These are phyloP conservation scores for Crithidia bombi DNA, from an alignment of 208 protist species.

Conservation along the genomic window DNA sequence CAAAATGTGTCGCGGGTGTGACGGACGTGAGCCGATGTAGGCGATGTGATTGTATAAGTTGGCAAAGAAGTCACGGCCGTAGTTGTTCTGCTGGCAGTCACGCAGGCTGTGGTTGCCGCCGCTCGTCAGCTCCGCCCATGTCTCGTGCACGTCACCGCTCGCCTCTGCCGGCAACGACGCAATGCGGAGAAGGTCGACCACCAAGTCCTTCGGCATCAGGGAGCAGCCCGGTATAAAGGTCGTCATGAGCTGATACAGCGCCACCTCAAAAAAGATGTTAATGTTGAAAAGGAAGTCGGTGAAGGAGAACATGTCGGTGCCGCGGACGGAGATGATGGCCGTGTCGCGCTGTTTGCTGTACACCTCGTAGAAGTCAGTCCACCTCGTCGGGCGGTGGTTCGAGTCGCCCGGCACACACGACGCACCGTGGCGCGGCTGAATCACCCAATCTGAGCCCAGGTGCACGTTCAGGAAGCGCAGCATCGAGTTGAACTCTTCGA, in stretches of 20 bases:
- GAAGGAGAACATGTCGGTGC: slow-evolving; percentile 78
- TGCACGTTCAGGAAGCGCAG: slow-evolving; percentile 70
- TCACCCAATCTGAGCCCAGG: slow-evolving; percentile 66
- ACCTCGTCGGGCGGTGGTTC: slow-evolving; percentile 55
- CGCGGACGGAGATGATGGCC: slow-evolving; percentile 71
- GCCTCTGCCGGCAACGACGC: slow-evolving; percentile 49
- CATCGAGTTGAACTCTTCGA: slow-evolving; percentile 59
- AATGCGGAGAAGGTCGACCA: slow-evolving; percentile 60
- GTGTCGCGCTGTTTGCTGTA: slow-evolving; percentile 63
- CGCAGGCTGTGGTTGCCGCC: slow-evolving; percentile 52
- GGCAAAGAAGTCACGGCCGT: slow-evolving; percentile 74
- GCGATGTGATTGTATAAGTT: slow-evolving; percentile 78
- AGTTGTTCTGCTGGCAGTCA: slow-evolving; percentile 79
- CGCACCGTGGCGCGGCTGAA: slow-evolving; percentile 55
- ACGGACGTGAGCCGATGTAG: slow-evolving; percentile 45
- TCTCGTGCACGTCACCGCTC: slow-evolving; percentile 21
- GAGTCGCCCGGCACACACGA: slow-evolving; percentile 55
- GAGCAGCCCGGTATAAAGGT: slow-evolving; percentile 60
- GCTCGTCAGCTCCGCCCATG: slow-evolving; percentile 19
- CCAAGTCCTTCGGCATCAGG: slow-evolving; percentile 64
- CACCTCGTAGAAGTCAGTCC: slow-evolving; percentile 75
- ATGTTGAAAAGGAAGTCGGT: slow-evolving; percentile 80
- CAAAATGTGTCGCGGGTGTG: slow-evolving; percentile 48
- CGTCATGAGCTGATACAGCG: slow-evolving; percentile 76
- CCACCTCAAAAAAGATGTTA: slow-evolving; percentile 78